These are phyloP conservation scores for Dittrichia graveolens DNA, from an alignment of 129 eudicot species.

Conservation along the genomic window DNA sequence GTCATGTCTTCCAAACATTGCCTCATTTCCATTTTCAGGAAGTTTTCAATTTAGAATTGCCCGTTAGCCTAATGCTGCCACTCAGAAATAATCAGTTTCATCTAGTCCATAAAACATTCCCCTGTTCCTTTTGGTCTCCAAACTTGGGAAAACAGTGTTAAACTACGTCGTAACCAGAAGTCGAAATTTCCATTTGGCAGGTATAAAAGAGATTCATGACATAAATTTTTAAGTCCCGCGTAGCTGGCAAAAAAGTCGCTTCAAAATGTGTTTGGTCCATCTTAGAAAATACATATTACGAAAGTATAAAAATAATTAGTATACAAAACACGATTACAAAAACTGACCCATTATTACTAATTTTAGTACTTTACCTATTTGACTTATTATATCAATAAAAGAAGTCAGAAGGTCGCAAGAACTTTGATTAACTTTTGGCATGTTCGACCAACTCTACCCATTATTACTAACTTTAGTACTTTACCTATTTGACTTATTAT, in stretches of 20 bases:
- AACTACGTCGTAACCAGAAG: neutral
- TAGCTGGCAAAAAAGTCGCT: too few species aligned
- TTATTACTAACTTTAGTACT: neutral
- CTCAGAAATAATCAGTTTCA: too few species aligned
- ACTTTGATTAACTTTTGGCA: neutral
- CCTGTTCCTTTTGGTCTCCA: too few species aligned
- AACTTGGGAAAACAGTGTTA: too few species aligned
- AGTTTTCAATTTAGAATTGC: neutral
- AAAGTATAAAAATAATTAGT: neutral
- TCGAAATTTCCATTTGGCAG: neutral
- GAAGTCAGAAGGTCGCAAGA: neutral
- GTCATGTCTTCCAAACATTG: neutral
- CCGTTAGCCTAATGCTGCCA: neutral
- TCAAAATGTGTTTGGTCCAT: too few species aligned
- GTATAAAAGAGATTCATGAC: neutral
- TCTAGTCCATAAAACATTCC: neutral
- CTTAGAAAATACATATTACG: too few species aligned
- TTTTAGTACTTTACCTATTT: neutral
- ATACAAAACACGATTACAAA: neutral
- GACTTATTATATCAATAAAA: neutral
- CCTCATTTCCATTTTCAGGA: neutral
- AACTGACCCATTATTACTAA: neutral
- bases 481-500: neutral
- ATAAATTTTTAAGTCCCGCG: neutral
- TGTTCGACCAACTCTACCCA: neutral